phyloP scores from a whole-genome alignment of 305 asterid species.

The Solanum hybrid region DNA sequence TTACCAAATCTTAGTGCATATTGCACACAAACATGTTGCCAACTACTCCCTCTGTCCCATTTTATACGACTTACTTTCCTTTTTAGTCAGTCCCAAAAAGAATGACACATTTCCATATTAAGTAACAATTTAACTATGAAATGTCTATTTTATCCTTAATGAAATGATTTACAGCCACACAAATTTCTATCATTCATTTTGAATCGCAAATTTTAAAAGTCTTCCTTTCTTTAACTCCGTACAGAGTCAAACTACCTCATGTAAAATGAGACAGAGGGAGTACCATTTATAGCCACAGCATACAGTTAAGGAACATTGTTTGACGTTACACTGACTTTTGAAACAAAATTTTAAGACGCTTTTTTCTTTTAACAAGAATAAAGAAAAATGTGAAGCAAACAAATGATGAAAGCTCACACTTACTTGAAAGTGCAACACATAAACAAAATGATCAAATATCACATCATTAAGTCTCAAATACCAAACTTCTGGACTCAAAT shows the following conservation, averaged over 20 bases:
- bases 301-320: neutral
- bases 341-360: neutral
- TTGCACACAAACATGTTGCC: neutral
- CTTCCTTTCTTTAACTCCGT: no score
- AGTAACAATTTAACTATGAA: no score
- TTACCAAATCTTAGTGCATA: neutral
- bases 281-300: neutral
- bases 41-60: neutral
- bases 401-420: no score
- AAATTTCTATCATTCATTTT: no score
- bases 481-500: neutral
- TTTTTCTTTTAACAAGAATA: neutral
- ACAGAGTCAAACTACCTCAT: no score
- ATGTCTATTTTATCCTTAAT: no score
- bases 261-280: no score
- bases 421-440: neutral
- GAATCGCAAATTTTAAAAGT: no score
- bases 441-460: neutral
- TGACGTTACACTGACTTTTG: neutral
- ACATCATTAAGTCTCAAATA: neutral
- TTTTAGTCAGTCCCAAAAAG: no score
- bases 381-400: neutral
- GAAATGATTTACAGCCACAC: no score
- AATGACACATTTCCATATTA: no score
- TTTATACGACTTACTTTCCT: no score